Evolutionary conservation across 108 stramenopile species (phyloP), one percentile per base, ranked within the genome.

Genomic region (Bacterosira constricta): DNA sequence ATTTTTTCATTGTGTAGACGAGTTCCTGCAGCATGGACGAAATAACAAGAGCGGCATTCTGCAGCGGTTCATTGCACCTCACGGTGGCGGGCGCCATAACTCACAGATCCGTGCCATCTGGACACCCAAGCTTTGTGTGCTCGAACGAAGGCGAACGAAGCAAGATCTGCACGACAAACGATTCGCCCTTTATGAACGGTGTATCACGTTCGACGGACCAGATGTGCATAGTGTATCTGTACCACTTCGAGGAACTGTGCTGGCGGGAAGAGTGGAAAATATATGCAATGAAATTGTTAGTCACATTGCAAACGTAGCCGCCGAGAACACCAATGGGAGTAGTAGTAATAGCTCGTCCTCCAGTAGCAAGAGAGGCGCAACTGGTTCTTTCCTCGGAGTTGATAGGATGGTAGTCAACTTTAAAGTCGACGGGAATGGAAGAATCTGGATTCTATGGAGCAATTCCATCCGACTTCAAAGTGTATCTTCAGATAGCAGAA

Each of bases 151-250:
- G 26, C 76, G 81, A 52, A 95, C 91, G 37, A 84, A 83, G 21
- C 85, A 86, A 59, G 58, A 85, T 57, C 79, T 93, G 2, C 76
- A 89, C 39, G 94, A 95, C 73, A 47, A 37, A 20, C 82, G 92
- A 9, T 95, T 84, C 69, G 92, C 91, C 8, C 64, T 95, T 11
- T 92, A 85, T 52, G 92, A 95, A 57, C 72, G 88, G 32, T 75
- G 85, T 9, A 84, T 92, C 13, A 91, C 92, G 21, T 95, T 93
- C 54, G 92, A 95, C 29, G 92, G 94, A 10, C 92, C 94, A 4
- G 92, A 93, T 41, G 73, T 89, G 32, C 79, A 87, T 77, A 85
- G 83, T 60, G 57, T 53, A 23, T 86, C 86, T 1, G 27, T 85
- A 8, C 94, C 92, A 8, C 74, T 95, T 13, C 71, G 89, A 8